Base-by-base conservation (phyloP, 2,329 filamentous ascomycete species). In the Fusarium ambrosium region DNA sequence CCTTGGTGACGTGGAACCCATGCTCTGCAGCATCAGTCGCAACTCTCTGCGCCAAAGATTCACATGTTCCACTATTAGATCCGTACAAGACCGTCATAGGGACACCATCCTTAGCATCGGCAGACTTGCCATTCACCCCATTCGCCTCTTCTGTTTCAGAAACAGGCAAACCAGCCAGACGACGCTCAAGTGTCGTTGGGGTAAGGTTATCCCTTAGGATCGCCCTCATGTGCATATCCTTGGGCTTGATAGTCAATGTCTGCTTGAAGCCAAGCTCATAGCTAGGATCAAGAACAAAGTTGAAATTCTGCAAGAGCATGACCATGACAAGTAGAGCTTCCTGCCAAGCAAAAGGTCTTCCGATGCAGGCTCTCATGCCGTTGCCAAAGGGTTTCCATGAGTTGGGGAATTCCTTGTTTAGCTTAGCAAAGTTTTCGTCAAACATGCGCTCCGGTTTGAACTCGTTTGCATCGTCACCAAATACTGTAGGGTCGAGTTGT, bases 311-410 rank as follows among this genome's bases (percentile, higher is more conserved):
- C 64, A 95, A 83, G 9, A 94, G 79, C 75, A 92, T 87, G 0
- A 90, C 89, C 74, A 91, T 85, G 13, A 88, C 87, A 1, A 94
- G 82, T 8, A 92, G 79, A 2, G 89, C 87, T 82, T 95, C 93
- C 79, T 95, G 93, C 91, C 91, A 93, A 1, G 93, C 92, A 79
- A 95, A 95, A 0, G 89, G 87, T 2, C 92, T 86, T 2, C 93
- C 93, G 71, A 95, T 94, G 77, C 93, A 95, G 2, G 85, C 91
- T 62, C 93, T 85, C 74, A 88, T 86, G 4, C 93, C 93, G 69
- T 93, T 92, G 2, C 93, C 93, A 76, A 95, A 95, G 8, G 93
- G 92, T 82, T 93, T 93, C 91, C 90, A 92, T 20, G 87, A 87
- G 65, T 89, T 89, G 18, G 87, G 86, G 36, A 90, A 91, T 4